phyloP scores from a whole-genome alignment of 441 rosid species.

The Viola pubescens region DNA sequence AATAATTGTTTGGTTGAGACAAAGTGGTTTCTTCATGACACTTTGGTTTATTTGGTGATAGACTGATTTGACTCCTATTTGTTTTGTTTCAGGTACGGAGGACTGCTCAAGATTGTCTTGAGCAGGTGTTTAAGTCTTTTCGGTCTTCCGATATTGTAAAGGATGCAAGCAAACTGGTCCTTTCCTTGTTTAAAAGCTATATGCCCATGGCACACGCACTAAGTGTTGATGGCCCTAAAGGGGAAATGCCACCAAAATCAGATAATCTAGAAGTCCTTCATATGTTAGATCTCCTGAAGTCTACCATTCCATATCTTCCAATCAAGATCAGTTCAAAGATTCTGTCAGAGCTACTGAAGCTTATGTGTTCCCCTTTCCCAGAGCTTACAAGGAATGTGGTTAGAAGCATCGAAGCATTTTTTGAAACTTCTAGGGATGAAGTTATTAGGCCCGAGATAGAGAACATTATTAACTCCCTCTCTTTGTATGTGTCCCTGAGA shows the following conservation, averaged over 20 bases:
- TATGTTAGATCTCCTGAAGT: constrained; percentile 62
- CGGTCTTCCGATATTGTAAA: constrained; percentile 34
- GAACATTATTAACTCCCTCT: constrained; percentile 41
- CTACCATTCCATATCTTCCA: constrained; percentile 43
- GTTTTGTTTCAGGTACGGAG: constrained; percentile 54
- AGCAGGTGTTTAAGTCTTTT: constrained; percentile 48
- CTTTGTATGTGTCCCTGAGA: constrained; percentile 43
- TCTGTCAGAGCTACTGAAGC: constrained; percentile 45
- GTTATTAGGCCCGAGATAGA: constrained; percentile 39
- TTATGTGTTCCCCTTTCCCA: constrained; percentile 46
- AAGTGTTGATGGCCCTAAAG: constrained; percentile 40
- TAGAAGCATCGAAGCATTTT: constrained; percentile 46
- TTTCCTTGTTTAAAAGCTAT: constrained; percentile 36
- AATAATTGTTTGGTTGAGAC: too few relatives aligned
- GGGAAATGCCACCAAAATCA: constrained; percentile 29
- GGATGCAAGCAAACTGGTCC: constrained; percentile 58
- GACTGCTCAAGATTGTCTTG: constrained; percentile 71
- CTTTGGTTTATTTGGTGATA: too few relatives aligned
- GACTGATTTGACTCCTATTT: neutral
- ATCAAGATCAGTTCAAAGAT: constrained; percentile 37
- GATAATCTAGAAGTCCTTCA: constrained; percentile 61
- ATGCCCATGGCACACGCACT: constrained; percentile 34
- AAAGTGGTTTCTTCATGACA: too few relatives aligned
- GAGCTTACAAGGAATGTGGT: constrained; percentile 52
- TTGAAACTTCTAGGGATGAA: constrained; percentile 38